Evolutionary conservation across 768 basidiomycete genomes (phyloP).

Genomic region (Lenzites betulinus): DNA sequence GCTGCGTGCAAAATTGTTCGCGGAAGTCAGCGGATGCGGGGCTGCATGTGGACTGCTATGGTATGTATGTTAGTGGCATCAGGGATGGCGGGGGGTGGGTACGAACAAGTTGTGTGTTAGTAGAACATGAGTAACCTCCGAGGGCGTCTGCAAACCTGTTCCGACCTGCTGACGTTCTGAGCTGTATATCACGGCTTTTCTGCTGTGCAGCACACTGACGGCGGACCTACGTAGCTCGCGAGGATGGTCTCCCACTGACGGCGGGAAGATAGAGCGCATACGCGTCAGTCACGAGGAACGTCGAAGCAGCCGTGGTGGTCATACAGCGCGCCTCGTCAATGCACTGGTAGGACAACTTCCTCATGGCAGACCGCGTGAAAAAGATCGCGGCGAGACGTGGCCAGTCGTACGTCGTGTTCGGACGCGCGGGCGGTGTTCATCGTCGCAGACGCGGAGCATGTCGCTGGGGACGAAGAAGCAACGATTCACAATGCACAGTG

Average conservation of each 20-base stretch:
- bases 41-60: conserved; percentile 19
- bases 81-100: not conserved
- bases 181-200: no score
- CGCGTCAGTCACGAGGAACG: conserved; percentile 3
- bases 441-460: no score
- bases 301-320: conserved; percentile 10
- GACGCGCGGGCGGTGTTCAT: no score
- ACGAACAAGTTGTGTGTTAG: not conserved
- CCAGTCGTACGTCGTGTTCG: no score
- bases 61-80: not conserved
- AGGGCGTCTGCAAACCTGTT: no score
- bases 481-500: no score
- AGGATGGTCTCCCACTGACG: not conserved
- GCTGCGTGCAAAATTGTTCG: conserved; percentile 18
- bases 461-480: no score
- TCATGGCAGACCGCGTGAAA: no score
- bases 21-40: conserved; percentile 18
- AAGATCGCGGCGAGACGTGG: conserved; percentile 49
- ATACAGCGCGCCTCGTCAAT: conserved; percentile 15
- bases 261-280: conserved; percentile 9
- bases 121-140: no score
- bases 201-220: no score
- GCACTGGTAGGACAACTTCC: no score
- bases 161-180: no score
- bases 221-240: not conserved